Percentiles rank a stretch among this genome's conserved stretches.
Conservation (phyloP, 2,329 filamentous ascomycete species). For the Penicillium digitatum region DNA sequence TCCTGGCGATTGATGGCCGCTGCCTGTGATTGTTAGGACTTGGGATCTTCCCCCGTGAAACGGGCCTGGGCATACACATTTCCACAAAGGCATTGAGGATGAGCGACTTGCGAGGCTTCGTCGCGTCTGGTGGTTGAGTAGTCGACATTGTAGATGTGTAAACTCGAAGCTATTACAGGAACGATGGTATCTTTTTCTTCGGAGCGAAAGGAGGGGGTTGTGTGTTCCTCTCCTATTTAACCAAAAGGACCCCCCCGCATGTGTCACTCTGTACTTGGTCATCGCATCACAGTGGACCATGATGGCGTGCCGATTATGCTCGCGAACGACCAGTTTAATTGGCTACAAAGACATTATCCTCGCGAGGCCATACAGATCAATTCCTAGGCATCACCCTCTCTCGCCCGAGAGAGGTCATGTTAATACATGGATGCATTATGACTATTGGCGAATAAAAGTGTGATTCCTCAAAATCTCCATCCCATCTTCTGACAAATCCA, state of each 20-base stretch:
- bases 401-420: conserved; percentile 1
- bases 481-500: neutral
- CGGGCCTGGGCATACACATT: conserved; percentile 38
- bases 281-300: conserved; percentile 37
- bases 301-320: conserved; percentile 29
- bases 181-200: neutral
- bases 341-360: conserved; percentile 4
- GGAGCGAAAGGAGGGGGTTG: neutral
- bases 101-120: conserved; percentile 43
- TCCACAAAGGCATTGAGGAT: conserved; percentile 52
- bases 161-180: neutral
- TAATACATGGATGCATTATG: too few species aligned
- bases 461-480: neutral
- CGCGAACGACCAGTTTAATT: neutral
- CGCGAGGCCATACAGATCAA: neutral
- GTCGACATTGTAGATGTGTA: neutral
- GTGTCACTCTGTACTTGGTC: conserved; percentile 1
- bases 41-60: neutral
- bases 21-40: conserved; percentile 30
- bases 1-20: conserved; percentile 54
- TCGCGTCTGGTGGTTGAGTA: conserved; percentile 11
- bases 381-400: neutral
- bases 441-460: neutral
- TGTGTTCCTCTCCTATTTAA: neutral
- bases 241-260: conserved; percentile 8